Percentiles rank a stretch among this genome's conserved stretches.
phyloP scores from a whole-genome alignment of 202 grass and related monocot genomes.

The Setaria italica region DNA sequence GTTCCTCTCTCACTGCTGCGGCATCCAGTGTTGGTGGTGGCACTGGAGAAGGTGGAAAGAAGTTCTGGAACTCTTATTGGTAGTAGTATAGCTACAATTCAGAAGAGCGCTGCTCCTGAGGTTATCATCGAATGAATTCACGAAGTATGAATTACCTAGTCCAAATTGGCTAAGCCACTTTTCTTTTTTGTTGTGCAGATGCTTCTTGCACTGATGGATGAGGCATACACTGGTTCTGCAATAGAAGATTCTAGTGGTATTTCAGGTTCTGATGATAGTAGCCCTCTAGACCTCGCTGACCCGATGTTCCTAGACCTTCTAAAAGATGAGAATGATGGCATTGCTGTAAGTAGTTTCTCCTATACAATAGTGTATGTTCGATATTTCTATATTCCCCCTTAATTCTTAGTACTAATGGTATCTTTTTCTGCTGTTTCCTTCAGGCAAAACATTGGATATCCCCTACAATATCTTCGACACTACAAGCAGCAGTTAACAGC shows the following conservation, averaged over 20 bases:
- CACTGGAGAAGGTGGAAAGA: conserved; percentile 95
- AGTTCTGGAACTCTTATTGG: conserved; percentile 90
- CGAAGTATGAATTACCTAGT: conserved; percentile 26
- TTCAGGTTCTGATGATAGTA: conserved; percentile 78
- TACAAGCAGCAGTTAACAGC: conserved; percentile 72
- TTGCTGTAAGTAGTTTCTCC: conserved; percentile 68
- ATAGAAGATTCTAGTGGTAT: conserved; percentile 75
- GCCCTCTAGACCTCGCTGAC: conserved; percentile 78
- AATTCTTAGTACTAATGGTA: conserved; percentile 24
- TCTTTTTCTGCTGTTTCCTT: conserved; percentile 20
- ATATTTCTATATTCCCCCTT: conserved; percentile 12
- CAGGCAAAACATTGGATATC: conserved; percentile 96
- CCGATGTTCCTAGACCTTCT: conserved; percentile 94
- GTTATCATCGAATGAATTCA: conserved; percentile 54
- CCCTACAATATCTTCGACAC: conserved; percentile 75
- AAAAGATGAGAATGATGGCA: conserved; percentile 98
- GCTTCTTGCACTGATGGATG: conserved; percentile 94
- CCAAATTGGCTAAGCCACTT: conserved; percentile 32
- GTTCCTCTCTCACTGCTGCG: conserved; percentile 20
- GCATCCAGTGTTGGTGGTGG: conserved; percentile 86
- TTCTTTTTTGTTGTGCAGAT: conserved; percentile 57
- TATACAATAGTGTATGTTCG: not conserved
- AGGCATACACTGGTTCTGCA: conserved; percentile 91
- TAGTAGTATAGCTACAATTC: conserved; percentile 96
- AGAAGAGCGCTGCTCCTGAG: conserved; percentile 97